A percentile compares a stretch with the other conserved stretches of the same genome.
Conservation (phyloP, 129 eudicot species). For the Oenanthe sinensis region DNA sequence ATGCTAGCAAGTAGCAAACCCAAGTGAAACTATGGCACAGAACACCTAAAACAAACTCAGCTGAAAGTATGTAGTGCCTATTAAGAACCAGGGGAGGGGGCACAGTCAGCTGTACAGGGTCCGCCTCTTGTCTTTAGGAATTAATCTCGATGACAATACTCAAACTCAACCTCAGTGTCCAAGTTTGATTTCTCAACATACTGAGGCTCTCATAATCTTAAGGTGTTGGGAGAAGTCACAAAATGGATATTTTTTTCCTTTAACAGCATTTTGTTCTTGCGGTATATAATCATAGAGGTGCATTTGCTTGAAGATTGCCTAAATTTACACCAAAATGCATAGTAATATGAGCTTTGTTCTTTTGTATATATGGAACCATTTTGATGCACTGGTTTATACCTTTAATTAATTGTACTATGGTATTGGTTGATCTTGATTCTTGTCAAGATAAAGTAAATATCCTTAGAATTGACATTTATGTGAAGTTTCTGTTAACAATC, state of each 20-base stretch:
- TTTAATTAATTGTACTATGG: not conserved
- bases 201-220: not conserved
- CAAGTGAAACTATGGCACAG: not conserved
- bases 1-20: not conserved
- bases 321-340: not conserved
- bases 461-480: not conserved
- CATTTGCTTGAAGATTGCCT: not conserved
- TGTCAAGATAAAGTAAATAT: not conserved
- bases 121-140: not conserved
- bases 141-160: not conserved
- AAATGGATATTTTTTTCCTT: too few species aligned
- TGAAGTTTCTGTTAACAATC: not conserved
- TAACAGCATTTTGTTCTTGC: not conserved
- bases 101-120: not conserved
- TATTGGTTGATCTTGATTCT: not conserved
- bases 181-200: not conserved
- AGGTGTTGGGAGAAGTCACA: not conserved
- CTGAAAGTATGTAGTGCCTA: not conserved
- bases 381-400: not conserved
- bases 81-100: not conserved
- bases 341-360: not conserved
- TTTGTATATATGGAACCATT: not conserved
- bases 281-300: not conserved
- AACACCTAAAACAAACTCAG: not conserved
- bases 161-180: not conserved